Base-by-base conservation (phyloP, 441 rosid genomes). In the Metrosideros polymorpha region DNA sequence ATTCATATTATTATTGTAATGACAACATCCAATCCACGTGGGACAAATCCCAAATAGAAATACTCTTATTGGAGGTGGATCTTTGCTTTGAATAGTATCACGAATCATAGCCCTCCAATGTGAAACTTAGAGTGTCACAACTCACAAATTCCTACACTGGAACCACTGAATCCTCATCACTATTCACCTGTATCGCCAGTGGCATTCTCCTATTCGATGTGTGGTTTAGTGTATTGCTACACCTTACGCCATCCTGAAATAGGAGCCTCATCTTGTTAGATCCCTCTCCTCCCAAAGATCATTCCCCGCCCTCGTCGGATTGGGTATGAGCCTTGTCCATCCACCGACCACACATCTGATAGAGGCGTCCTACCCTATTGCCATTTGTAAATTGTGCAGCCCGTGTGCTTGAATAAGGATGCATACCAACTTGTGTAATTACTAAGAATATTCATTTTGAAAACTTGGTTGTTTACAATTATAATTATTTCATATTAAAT, bases 111-210 rank as follows among this genome's bases (percentile, higher is more conserved):
- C 12, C 12, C 7, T 7, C 2, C 1, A 0, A 61, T 30, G 9
- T 59, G 10, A 29, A 29, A 29, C 71, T 29, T 29, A 59, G 10
- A 29, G 5, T 6, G 19, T 29, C 10, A 15, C 71, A 59, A 59
- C 5, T 59, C 5, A 59, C 19, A 59, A 59, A 59, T 39, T 59
- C 71, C 71, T 0, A 0, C 3, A 0, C 15, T 29, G 2, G 15
- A 29, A 59, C 3, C 0, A 1, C 6, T 0, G 2, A 59, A 59
- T 59, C 7, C 12, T 59, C 3, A 9, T 6, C 8, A 14, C 3
- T 59, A 1, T 59, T 29, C 35, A 30, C 39, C 27, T 7, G 8
- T 7, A 3, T 59, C 3, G 1, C 5, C 1, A 3, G 6, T 30
- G 71, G 39, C 71, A 29, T 10, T 29, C 39, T 10, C 19, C 39